These are phyloP conservation scores for Fusarium miscanthi DNA, from an alignment of 2,329 filamentous ascomycete genomes.

Conservation along the genomic window DNA sequence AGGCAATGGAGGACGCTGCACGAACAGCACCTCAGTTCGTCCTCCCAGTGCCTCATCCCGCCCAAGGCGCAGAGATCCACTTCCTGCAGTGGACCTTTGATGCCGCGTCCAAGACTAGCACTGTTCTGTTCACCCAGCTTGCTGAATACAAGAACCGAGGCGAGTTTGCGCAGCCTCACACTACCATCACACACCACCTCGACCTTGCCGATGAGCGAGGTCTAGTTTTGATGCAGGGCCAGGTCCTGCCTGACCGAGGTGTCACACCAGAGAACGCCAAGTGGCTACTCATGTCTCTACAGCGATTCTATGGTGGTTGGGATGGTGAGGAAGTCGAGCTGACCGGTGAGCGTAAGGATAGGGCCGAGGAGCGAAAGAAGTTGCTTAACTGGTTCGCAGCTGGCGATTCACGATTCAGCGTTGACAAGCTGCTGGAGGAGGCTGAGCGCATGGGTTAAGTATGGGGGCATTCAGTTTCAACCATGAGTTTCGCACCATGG, in stretches of 20 bases:
- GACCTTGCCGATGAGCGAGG: constrained; percentile 81
- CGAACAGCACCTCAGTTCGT: constrained; percentile 87
- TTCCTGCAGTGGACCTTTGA: constrained; percentile 98
- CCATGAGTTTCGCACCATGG: not conserved
- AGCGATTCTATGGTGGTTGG: constrained; percentile 88
- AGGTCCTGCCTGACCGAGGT: constrained; percentile 79
- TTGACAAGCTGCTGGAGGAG: constrained; percentile 89
- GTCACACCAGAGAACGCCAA: constrained; percentile 84
- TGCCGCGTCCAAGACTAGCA: constrained; percentile 68
- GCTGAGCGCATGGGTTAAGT: constrained; percentile 77
- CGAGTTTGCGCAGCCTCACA: constrained; percentile 91
- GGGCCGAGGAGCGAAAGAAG: constrained; percentile 70
- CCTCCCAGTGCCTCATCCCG: constrained; percentile 79
- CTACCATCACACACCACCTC: constrained; percentile 90
- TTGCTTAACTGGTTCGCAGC: constrained; percentile 84
- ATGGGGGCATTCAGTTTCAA: not conserved
- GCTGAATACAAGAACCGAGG: constrained; percentile 93
- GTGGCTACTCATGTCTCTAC: constrained; percentile 91
- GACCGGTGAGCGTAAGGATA: constrained; percentile 61
- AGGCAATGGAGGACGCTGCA: constrained; percentile 76
- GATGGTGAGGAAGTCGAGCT: constrained; percentile 55
- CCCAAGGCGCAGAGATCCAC: constrained; percentile 86
- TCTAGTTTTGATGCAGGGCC: constrained; percentile 87
- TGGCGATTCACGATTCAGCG: constrained; percentile 81
- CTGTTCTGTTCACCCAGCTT: constrained; percentile 92